Conservation (phyloP, 352 stramenopile species). For the Globisporangium nunn region DNA sequence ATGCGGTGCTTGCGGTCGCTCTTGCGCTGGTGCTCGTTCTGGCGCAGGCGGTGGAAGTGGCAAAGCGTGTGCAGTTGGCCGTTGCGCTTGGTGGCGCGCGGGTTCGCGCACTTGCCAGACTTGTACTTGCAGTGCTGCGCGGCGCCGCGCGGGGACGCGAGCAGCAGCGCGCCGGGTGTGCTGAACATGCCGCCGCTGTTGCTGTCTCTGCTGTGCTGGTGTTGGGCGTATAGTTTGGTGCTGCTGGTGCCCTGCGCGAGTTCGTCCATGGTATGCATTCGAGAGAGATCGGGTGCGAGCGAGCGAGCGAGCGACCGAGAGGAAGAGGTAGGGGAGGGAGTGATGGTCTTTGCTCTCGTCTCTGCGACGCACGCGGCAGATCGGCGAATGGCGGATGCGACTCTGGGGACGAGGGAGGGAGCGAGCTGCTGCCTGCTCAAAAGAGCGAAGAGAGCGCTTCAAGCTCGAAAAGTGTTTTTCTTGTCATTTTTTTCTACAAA, state of each 20-base stretch:
- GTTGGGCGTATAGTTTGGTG: constrained; percentile 1
- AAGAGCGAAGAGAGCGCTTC: too few relatives aligned
- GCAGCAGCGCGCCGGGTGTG: neutral
- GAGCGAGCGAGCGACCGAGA: too few relatives aligned
- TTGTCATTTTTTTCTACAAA: neutral
- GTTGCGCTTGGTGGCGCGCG: constrained; percentile 79
- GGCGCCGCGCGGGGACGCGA: constrained; percentile 36
- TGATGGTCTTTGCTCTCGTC: neutral
- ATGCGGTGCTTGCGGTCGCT: constrained; percentile 85
- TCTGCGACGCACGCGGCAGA: neutral
- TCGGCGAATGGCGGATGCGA: neutral
- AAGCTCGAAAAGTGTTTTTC: too few relatives aligned
- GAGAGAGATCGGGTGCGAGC: neutral
- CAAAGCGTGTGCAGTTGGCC: constrained; percentile 80
- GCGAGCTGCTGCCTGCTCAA: too few relatives aligned
- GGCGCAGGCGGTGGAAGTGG: constrained; percentile 74
- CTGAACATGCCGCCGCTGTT: neutral
- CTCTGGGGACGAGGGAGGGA: too few relatives aligned
- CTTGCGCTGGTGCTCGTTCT: constrained; percentile 85
- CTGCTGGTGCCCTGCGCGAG: constrained; percentile 4
- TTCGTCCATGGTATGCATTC: neutral
- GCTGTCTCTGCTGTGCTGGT: constrained; percentile 3
- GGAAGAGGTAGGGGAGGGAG: neutral
- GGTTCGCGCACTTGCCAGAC: constrained; percentile 79
- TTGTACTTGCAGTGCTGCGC: constrained; percentile 82